Evolutionary conservation across 2,329 filamentous ascomycete genomes (phyloP).

Genomic region (Penicillium aurantiogriseum): DNA sequence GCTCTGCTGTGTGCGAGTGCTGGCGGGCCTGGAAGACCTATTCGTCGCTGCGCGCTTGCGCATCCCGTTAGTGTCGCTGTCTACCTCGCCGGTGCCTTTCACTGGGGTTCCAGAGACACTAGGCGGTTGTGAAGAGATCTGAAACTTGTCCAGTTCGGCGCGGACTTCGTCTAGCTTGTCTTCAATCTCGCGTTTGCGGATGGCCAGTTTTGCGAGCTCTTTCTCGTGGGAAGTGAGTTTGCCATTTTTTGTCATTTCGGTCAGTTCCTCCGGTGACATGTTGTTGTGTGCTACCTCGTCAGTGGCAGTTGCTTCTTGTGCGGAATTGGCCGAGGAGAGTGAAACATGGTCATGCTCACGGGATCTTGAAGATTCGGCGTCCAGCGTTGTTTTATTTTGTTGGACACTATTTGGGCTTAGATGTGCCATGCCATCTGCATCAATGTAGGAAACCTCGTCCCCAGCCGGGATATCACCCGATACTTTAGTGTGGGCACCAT

Average conservation of each 20-base stretch:
- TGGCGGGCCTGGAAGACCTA: conserved; percentile 16
- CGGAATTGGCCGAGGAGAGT: conserved; percentile 21
- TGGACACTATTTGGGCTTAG: not conserved
- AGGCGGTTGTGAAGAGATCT: conserved; percentile 11
- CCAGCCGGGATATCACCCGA: conserved; percentile 9
- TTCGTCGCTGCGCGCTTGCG: conserved; percentile 21
- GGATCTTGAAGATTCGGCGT: not conserved
- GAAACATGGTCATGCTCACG: conserved; percentile 19
- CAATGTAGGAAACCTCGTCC: not conserved
- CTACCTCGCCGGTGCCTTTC: conserved; percentile 16
- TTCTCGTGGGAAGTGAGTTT: conserved; percentile 42
- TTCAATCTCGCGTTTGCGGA: conserved; percentile 42
- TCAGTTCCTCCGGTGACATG: conserved; percentile 25
- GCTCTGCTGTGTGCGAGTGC: conserved; percentile 19
- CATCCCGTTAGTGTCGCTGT: conserved; percentile 20
- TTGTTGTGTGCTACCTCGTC: conserved; percentile 23
- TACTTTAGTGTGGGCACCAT: conserved; percentile 40
- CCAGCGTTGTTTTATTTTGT: not conserved
- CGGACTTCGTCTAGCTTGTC: conserved; percentile 38
- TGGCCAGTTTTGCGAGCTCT: conserved; percentile 44
- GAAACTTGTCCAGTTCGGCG: conserved; percentile 34
- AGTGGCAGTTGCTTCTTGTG: conserved; percentile 14
- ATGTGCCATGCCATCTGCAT: not conserved
- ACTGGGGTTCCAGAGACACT: conserved; percentile 6
- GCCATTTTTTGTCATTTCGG: conserved; percentile 29